A percentile compares a stretch with the other conserved stretches of the same genome.
Conservation (phyloP, 164 flowering plant species). For the Annona cherimola region DNA sequence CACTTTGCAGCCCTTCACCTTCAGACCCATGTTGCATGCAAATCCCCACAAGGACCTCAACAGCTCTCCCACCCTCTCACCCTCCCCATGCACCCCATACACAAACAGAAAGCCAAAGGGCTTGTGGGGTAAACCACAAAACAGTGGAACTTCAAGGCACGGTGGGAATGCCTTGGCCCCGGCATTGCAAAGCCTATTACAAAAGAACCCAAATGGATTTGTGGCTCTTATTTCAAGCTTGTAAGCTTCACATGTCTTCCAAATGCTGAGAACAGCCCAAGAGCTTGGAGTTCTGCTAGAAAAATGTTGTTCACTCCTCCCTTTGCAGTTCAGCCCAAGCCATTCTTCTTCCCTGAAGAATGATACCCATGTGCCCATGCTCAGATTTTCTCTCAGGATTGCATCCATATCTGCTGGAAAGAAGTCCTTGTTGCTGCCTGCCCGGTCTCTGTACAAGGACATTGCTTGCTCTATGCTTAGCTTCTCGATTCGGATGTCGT, state of each 20-base stretch:
- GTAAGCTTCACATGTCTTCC: slow-evolving; percentile 40
- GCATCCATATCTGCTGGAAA: slow-evolving; percentile 37
- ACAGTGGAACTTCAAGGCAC: slow-evolving; percentile 25
- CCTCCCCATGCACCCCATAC: slow-evolving; percentile 52
- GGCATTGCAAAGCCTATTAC: slow-evolving; percentile 26
- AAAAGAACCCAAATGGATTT: slow-evolving; percentile 19
- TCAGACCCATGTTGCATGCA: slow-evolving; percentile 33
- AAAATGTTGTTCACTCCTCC: slow-evolving; percentile 18
- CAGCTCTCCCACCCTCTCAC: slow-evolving; percentile 45
- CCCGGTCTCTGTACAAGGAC: slow-evolving; percentile 29
- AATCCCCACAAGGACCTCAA: slow-evolving; percentile 39
- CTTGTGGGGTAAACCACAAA: slow-evolving; percentile 13
- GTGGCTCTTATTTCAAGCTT: slow-evolving; percentile 34
- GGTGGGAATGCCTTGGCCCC: slow-evolving; percentile 34
- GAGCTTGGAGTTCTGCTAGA: slow-evolving; percentile 29
- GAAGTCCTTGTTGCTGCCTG: slow-evolving; percentile 24
- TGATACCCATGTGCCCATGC: slow-evolving; percentile 50
- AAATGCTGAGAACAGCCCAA: slow-evolving; percentile 45
- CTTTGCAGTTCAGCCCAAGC: slow-evolving; percentile 22
- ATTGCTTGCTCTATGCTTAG: slow-evolving; percentile 35
- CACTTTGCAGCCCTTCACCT: slow-evolving; percentile 37
- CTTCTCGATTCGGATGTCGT: slow-evolving; percentile 33
- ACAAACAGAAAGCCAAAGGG: slow-evolving; percentile 44
- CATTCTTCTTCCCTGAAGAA: slow-evolving; percentile 38
- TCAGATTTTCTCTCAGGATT: slow-evolving; percentile 39